A percentile compares a stretch with the other conserved stretches of the same genome.
These are phyloP conservation scores for Solanum tacnaense DNA, from an alignment of 257 asterid genomes.

Conservation along the genomic window DNA sequence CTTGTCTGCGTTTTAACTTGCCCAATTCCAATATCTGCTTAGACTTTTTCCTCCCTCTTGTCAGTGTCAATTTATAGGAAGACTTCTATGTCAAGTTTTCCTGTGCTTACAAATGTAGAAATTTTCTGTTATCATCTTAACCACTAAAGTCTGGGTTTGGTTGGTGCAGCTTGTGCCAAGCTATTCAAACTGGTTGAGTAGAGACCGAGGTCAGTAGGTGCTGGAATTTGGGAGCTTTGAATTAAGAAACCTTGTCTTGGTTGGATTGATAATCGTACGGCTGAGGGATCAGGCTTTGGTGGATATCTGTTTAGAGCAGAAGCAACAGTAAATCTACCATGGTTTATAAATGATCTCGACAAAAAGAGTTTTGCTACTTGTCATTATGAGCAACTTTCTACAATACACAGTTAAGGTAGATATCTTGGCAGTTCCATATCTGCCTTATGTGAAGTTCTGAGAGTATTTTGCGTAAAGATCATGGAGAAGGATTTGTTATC, in stretches of 20 bases:
- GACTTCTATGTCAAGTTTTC: neutral
- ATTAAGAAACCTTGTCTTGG: conserved; percentile 38
- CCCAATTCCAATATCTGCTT: neutral
- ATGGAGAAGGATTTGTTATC: conserved; percentile 4
- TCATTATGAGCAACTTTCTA: conserved; percentile 28
- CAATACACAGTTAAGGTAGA: neutral
- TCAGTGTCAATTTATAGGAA: neutral
- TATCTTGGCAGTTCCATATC: conserved; percentile 4
- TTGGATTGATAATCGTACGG: conserved; percentile 27
- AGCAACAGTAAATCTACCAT: conserved; percentile 13
- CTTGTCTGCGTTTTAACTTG: neutral
- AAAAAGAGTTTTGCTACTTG: conserved; percentile 18
- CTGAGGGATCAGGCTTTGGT: conserved; percentile 17
- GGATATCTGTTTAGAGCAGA: conserved; percentile 24
- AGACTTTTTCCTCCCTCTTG: neutral
- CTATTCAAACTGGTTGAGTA: conserved; percentile 47
- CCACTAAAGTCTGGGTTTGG: neutral
- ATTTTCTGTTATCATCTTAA: neutral
- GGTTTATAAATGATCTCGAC: conserved; percentile 22
- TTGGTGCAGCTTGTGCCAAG: conserved; percentile 60
- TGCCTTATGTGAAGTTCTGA: conserved; percentile 5
- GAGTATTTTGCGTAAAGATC: neutral
- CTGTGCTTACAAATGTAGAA: neutral
- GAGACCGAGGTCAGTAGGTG: conserved; percentile 51
- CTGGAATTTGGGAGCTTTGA: conserved; percentile 25